Percentiles rank a stretch among this genome's conserved stretches.
These are phyloP conservation scores for Carex parvula DNA, from an alignment of 176 grass and related monocot genomes.

Conservation along the genomic window DNA sequence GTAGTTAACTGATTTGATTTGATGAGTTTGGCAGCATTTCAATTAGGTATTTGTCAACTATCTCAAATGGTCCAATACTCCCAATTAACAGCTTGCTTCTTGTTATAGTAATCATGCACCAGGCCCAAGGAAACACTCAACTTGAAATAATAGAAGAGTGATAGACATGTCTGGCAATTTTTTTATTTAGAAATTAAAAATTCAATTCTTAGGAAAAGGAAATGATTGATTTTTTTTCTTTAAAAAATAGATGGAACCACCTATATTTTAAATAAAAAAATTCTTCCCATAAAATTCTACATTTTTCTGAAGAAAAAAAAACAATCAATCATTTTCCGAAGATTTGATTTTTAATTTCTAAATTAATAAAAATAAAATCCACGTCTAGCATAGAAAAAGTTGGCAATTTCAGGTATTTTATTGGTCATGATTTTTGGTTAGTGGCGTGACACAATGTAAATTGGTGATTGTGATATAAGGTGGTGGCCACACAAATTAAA, in stretches of 20 bases:
- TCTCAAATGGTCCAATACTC: neutral
- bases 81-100: neutral
- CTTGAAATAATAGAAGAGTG: constrained; percentile 3
- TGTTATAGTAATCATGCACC: neutral
- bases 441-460: constrained; percentile 10
- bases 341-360: too few species aligned
- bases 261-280: too few species aligned
- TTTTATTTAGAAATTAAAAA: too few species aligned
- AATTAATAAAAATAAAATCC: too few species aligned
- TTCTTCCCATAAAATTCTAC: too few species aligned
- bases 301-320: too few species aligned
- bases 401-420: neutral
- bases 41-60: neutral
- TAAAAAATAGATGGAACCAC: too few species aligned
- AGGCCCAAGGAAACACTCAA: neutral
- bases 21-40: neutral
- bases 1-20: neutral
- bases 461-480: neutral
- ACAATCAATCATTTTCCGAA: too few species aligned
- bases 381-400: neutral
- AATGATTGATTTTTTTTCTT: too few species aligned
- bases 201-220: too few species aligned
- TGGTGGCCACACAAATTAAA: neutral
- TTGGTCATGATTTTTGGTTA: too few species aligned
- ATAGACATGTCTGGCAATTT: neutral